Base-by-base conservation (phyloP, 202 grass and related monocot genomes). In the Eragrostis tef region DNA sequence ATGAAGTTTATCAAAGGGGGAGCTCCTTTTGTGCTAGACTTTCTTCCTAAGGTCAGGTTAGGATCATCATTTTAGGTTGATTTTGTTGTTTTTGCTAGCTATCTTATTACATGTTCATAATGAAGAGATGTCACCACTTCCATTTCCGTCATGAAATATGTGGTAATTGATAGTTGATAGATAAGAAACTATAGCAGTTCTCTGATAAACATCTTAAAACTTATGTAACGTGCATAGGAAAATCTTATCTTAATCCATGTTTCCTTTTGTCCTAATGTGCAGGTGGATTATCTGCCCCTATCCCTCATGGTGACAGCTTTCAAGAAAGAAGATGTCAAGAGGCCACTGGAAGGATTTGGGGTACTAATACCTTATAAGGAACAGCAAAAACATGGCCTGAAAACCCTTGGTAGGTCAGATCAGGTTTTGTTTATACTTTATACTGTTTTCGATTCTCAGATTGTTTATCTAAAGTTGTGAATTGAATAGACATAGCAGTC, bases 321-420 rank as follows among this genome's bases (percentile, higher is more conserved):
- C 83, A 95, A 90, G 70, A 93, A 98, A 87, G 87, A 98, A 91
- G 69, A 87, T 72, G 90, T 98, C 52, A 86, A 89, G 84, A 91
- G 72, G 84, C 96, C 92, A 71, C 57, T 95, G 76, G 92, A 98
- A 81, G 96, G 95, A 87, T 98, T 98, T 87, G 95, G 95, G 62
- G 85, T 95, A 76, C 79, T 98, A 82, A 85, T 95, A 65, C 95
- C 96, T 57, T 98, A 87, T 29, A 98, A 90, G 79, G 96, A 98
- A 86, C 96, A 98, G 58, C 81, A 91, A 77, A 93, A 94, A 59
- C 84, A 95, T 93, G 96, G 90, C 59, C 80, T 98, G 13, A 95
- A 93, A 83, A 93, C 90, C 9, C 74, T 98, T 81, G 96, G 96
- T 98, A 81, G 80, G 88, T 73, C 53, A 58, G 49, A 79, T 79